These are phyloP conservation scores for Ceratocystiopsis minuta DNA, from an alignment of 2,329 filamentous ascomycete genomes.

Conservation along the genomic window DNA sequence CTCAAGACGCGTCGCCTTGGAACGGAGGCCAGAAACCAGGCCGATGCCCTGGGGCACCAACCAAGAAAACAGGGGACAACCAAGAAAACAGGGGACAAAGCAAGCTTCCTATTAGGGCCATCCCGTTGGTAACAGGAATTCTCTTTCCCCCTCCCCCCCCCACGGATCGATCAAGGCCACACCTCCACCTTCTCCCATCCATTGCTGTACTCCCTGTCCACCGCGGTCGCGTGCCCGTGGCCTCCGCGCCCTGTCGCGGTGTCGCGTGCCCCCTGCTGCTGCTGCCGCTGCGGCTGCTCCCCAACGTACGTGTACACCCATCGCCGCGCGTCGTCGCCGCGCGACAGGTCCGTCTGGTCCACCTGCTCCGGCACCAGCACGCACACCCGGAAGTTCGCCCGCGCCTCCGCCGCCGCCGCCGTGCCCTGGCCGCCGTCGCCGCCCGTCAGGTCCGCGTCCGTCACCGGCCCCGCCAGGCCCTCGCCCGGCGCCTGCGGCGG, in stretches of 20 bases:
- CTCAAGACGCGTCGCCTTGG: too few species aligned
- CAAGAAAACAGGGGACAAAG: too few species aligned
- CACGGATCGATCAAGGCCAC: conserved; percentile 46
- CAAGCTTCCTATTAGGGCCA: too few species aligned
- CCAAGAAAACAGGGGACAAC: too few species aligned
- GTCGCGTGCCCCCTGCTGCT: conserved; percentile 15
- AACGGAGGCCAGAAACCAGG: too few species aligned
- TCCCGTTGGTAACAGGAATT: too few species aligned
- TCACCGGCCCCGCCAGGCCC: conserved; percentile 44
- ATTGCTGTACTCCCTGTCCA: conserved; percentile 18
- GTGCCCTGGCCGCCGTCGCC: too few species aligned
- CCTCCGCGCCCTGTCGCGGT: too few species aligned
- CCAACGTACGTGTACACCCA: conserved; percentile 47
- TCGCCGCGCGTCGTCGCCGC: conserved; percentile 43
- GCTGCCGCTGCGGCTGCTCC: too few species aligned
- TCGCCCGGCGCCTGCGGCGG: conserved; percentile 15
- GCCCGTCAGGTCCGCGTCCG: conserved; percentile 37
- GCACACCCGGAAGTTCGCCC: conserved; percentile 66
- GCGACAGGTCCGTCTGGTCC: conserved; percentile 54
- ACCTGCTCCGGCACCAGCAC: conserved; percentile 64
- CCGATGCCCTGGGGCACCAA: too few species aligned
- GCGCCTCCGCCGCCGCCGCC: conserved; percentile 45
- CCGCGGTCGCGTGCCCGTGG: too few species aligned
- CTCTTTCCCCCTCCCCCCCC: too few species aligned
- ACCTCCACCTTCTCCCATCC: conserved; percentile 53